A percentile compares a stretch with the other conserved stretches of the same genome.
phyloP scores from a whole-genome alignment of 768 basidiomycete species.

The Tylopilus rubrobrunneus region DNA sequence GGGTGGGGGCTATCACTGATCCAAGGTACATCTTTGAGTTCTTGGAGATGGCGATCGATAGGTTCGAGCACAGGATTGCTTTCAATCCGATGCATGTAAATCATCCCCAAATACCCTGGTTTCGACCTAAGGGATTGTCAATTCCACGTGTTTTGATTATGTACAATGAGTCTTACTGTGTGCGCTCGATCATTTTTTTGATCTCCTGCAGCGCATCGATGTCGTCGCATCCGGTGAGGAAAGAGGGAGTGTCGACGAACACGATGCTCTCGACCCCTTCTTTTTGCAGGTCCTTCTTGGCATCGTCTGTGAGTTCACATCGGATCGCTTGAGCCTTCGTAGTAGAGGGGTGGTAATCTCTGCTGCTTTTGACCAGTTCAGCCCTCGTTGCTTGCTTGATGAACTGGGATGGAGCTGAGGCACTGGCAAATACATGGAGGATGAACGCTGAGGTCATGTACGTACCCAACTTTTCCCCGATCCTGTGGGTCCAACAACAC shows the following conservation, averaged over 20 bases:
- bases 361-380: neutral
- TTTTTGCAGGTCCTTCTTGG: neutral
- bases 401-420: conserved; percentile 8
- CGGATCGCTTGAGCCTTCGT: conserved; percentile 9
- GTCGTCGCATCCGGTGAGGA: conserved; percentile 9
- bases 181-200: neutral
- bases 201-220: conserved; percentile 7
- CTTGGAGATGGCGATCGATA: conserved; percentile 4
- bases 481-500: conserved; percentile 18
- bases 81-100: conserved; percentile 20
- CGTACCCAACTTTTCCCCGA: conserved; percentile 22
- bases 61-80: conserved; percentile 8
- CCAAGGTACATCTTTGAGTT: neutral
- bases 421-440: neutral
- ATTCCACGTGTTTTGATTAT: neutral
- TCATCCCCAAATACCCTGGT: conserved; percentile 7
- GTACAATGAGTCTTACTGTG: neutral
- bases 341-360: conserved; percentile 2
- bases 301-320: conserved; percentile 13
- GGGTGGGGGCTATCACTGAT: neutral
- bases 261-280: conserved; percentile 11
- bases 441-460: neutral
- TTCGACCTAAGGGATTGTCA: neutral
- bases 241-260: conserved; percentile 22
- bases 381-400: conserved; percentile 8